phyloP scores from a whole-genome alignment of 1,284 basidiomycete genomes.

The Chalciporus sp. region DNA sequence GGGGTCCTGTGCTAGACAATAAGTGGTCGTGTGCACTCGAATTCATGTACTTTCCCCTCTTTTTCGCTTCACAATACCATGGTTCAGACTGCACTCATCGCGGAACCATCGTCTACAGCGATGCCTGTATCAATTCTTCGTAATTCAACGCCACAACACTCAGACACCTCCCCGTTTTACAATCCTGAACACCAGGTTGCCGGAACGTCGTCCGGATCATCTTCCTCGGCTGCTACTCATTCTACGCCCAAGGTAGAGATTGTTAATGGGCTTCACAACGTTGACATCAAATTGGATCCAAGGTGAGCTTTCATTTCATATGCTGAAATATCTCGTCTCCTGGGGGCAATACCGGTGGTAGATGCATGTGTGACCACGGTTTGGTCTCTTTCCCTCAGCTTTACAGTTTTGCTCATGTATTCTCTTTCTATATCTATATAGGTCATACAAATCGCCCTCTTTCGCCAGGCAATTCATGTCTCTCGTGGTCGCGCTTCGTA shows the following conservation, averaged over 20 bases:
- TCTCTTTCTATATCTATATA: conserved; percentile 35
- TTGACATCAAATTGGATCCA: conserved; percentile 62
- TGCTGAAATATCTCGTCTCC: conserved; percentile 16
- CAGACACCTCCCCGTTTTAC: conserved; percentile 8
- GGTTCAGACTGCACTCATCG: conserved; percentile 11
- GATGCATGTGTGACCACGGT: conserved; percentile 37
- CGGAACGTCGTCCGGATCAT: conserved; percentile 1
- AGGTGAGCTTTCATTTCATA: conserved; percentile 55
- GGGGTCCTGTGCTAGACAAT: neutral
- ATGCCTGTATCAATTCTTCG: neutral
- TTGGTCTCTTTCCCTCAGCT: conserved; percentile 32
- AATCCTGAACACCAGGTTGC: conserved; percentile 4
- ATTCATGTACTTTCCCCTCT: neutral
- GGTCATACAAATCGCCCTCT: conserved; percentile 63
- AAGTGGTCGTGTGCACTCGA: conserved; percentile 28
- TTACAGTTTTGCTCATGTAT: conserved; percentile 25
- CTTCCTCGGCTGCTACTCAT: conserved; percentile 1
- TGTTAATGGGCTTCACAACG: conserved; percentile 69
- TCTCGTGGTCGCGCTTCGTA: conserved; percentile 53
- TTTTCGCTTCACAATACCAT: conserved; percentile 9
- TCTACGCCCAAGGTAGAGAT: conserved; percentile 13
- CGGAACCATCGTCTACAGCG: conserved; percentile 7
- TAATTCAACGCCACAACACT: conserved; percentile 4
- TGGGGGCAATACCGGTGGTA: conserved; percentile 12
- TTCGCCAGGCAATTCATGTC: conserved; percentile 65